Conservation (phyloP, 148 eudicot genomes). For the Rhododendron ovatum region DNA sequence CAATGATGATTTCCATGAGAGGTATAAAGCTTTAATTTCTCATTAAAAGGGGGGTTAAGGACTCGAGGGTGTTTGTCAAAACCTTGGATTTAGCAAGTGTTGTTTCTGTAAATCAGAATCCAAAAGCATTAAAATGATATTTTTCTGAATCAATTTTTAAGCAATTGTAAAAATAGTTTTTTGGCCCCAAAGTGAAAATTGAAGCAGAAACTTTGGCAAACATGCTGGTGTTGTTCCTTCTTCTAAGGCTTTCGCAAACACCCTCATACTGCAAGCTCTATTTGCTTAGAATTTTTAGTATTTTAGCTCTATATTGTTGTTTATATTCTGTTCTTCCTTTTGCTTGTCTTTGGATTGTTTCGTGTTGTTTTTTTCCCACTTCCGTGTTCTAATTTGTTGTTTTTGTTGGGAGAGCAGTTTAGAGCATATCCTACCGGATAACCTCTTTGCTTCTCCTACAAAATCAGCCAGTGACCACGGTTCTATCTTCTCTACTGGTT, state of each 20-base stretch:
- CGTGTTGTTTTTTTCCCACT: background rate
- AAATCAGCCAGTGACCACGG: constrained; percentile 43
- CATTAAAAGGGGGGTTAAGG: background rate
- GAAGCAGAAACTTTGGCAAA: background rate
- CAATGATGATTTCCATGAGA: constrained; percentile 45
- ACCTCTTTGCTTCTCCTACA: constrained; percentile 78
- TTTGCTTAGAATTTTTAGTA: background rate
- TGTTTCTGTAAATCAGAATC: background rate
- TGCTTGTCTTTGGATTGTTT: background rate
- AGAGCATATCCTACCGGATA: constrained; percentile 85
- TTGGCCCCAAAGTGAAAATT: background rate
- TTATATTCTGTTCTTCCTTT: background rate
- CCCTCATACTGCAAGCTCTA: background rate
- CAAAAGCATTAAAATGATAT: background rate
- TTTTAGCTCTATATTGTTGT: background rate
- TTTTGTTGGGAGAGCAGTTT: constrained; percentile 40
- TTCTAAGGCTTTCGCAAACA: background rate
- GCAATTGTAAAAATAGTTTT: background rate
- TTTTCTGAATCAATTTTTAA: background rate
- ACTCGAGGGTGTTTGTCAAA: background rate
- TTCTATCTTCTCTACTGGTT: constrained; percentile 27
- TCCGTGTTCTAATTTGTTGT: background rate
- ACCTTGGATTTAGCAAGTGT: background rate
- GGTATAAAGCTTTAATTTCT: constrained; percentile 31
- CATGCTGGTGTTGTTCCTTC: background rate